These are phyloP conservation scores for Mycena leptocephala DNA, from an alignment of 768 basidiomycete species.

Conservation along the genomic window DNA sequence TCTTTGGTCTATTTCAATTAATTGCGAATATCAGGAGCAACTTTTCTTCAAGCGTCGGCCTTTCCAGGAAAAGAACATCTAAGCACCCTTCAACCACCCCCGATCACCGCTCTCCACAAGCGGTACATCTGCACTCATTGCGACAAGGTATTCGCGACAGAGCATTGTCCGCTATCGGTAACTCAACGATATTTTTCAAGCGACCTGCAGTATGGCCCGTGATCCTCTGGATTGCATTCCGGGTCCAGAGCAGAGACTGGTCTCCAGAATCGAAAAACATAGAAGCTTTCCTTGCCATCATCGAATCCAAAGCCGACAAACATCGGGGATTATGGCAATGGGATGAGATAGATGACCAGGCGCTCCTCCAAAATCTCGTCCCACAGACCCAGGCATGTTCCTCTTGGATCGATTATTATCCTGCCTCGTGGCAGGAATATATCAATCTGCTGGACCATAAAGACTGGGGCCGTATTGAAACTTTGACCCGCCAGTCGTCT, in stretches of 20 bases:
- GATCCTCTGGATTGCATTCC: too few relatives aligned
- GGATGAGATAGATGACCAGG: slow-evolving; percentile 20
- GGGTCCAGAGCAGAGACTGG: too few relatives aligned
- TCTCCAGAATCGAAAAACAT: slow-evolving; percentile 1
- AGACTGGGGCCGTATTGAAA: slow-evolving; percentile 15
- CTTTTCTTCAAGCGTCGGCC: not conserved
- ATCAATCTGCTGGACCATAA: slow-evolving; percentile 5
- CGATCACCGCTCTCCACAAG: too few relatives aligned
- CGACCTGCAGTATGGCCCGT: too few relatives aligned
- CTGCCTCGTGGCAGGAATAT: slow-evolving; percentile 13
- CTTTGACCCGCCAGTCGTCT: too few relatives aligned
- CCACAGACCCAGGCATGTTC: not conserved
- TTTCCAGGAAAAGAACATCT: too few relatives aligned
- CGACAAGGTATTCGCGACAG: too few relatives aligned
- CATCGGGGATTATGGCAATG: slow-evolving; percentile 11
- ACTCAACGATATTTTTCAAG: too few relatives aligned
- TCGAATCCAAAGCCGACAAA: slow-evolving; percentile 6
- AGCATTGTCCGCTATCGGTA: too few relatives aligned
- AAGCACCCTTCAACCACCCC: too few relatives aligned
- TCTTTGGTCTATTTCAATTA: not conserved
- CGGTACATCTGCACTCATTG: too few relatives aligned
- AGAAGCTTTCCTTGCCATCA: slow-evolving; percentile 3
- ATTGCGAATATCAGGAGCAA: not conserved
- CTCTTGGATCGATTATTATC: too few relatives aligned
- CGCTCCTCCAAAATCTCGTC: slow-evolving; percentile 10